Base-by-base conservation (phyloP, 495 filamentous ascomycete species). In the Cenococcum geophilum region DNA sequence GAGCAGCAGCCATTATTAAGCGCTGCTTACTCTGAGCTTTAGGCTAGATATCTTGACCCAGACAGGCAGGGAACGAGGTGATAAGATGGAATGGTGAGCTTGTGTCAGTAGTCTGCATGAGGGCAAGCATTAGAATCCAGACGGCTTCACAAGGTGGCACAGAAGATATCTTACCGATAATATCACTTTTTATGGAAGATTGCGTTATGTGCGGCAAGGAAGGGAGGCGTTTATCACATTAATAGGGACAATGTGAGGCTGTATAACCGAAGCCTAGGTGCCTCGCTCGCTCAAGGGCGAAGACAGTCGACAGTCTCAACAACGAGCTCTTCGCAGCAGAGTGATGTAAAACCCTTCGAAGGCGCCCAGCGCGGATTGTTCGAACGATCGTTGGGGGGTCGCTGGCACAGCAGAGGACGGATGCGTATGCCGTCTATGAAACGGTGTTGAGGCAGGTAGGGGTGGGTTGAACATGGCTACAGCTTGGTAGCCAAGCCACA, bases 1-100 rank as follows among this genome's bases (percentile, higher is more conserved):
- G 83, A 71, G 82, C 80, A 61, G 83, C 79, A 66, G 84, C 83
- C 84, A 87, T 87, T 21, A 49, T 45, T 36, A 40, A 49, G 34
- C 21, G n/a, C 42, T 27, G 57, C 53, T 52, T 22, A 58, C 52
- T 57, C 37, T 11, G 57, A 61, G 54, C 18, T 37, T 18, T 40
- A 23, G 40, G 25, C 49, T 52, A 32, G 25, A 16, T 25, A 25
- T 52, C 14, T 52, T 27, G 16, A 25, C 16, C 8, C 1, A 5
- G 16, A 23, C 9, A 23, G 49, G 23, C 21, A 52, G 49, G 49
- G 22, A 14, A 32, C 25, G 25, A 25, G 21, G 10, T 23, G 23
- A 23, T 23, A 16, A 52, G 21, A 27, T 52, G 25, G 1, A 23
- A 52, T 32, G 18, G 18, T 10, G 40, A 45, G 21, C 20, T 18